Evolutionary conservation across 2,329 filamentous ascomycete species (phyloP), one percentile per base, ranked within the genome.

Genomic region (Fusarium duplospermum): DNA sequence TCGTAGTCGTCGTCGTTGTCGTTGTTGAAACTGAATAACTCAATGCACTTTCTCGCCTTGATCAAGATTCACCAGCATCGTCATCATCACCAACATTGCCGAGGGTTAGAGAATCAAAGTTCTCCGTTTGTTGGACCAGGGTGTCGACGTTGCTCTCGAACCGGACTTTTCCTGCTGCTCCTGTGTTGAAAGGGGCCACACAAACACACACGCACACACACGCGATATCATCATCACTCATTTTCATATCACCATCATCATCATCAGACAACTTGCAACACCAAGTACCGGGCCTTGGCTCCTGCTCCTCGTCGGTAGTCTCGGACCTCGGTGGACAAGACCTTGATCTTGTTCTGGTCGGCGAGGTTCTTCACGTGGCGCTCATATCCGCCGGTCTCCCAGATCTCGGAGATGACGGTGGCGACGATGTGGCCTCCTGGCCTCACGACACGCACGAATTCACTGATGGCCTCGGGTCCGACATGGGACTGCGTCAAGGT

Each of bases 401-500:
- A 90, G 62, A 89, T 86, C 40, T 83, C 83, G 22, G 86, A 83
- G 6, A 88, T 79, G 6, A 90, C 82, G 1, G 87, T 89, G 3
- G 86, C 86, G 36, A 88, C 85, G 27, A 89, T 77, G 38, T 87
- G 75, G 1, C 88, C 88, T 6, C 81, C 82, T 13, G 73, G 81
- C 79, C 85, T 87, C 33, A 84, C 81, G 4, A 90, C 77, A 11
- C 88, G 81, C 27, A 87, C 81, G 58, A 90, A 85, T 75, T 90
- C 88, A 24, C 81, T 77, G 45, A 90, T 73, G 4, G 86, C 86
- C 50, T 77, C 77, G 0, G 88, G 87, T 1, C 88, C 88, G 38
- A 90, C 85, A 70, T 90, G 88, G 13, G 87, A 87, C 62, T 86
- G 83, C 0, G 89, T 90, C 69, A 90, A 84, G 4, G 87, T 89